A percentile compares a stretch with the other conserved stretches of the same genome.
phyloP scores from a whole-genome alignment of 768 basidiomycete species.

The Exidia glandulosa region DNA sequence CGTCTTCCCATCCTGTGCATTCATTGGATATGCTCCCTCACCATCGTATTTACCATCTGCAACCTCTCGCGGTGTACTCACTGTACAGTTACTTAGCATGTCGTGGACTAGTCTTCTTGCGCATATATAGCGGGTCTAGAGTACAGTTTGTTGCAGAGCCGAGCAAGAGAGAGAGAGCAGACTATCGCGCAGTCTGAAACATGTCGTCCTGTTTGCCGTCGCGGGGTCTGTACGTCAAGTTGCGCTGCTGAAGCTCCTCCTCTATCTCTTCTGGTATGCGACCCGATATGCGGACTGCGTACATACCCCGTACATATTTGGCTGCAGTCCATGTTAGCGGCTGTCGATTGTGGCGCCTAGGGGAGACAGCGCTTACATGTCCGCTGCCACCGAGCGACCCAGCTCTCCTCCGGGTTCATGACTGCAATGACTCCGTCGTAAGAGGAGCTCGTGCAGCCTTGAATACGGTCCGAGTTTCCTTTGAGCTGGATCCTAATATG shows the following conservation, averaged over 20 bases:
- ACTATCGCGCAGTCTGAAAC: neutral
- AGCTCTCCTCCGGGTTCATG: constrained; percentile 76
- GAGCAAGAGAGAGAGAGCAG: no score
- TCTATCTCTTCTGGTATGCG: constrained; percentile 80
- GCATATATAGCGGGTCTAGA: neutral
- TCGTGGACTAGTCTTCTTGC: neutral
- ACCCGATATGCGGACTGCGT: constrained; percentile 83
- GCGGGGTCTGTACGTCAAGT: constrained; percentile 76
- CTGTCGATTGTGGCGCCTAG: constrained; percentile 1
- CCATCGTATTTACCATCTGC: neutral
- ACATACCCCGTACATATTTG: constrained; percentile 84
- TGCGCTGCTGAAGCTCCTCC: constrained; percentile 61
- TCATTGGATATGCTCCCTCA: neutral
- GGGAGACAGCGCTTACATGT: constrained; percentile 47
- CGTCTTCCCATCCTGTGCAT: no score
- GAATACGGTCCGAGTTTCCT: constrained; percentile 71
- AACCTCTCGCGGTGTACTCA: neutral
- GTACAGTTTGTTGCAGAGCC: no score
- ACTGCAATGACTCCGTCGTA: constrained; percentile 90
- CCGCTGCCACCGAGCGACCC: constrained; percentile 96
- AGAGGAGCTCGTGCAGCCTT: constrained; percentile 78
- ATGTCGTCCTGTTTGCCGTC: constrained; percentile 26
- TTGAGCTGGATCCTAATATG: constrained; percentile 63
- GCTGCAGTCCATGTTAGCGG: constrained; percentile 35
- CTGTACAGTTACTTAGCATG: neutral